phyloP scores from a whole-genome alignment of 1,139 yeast genomes.

The Sugiyamaella paludigena region DNA sequence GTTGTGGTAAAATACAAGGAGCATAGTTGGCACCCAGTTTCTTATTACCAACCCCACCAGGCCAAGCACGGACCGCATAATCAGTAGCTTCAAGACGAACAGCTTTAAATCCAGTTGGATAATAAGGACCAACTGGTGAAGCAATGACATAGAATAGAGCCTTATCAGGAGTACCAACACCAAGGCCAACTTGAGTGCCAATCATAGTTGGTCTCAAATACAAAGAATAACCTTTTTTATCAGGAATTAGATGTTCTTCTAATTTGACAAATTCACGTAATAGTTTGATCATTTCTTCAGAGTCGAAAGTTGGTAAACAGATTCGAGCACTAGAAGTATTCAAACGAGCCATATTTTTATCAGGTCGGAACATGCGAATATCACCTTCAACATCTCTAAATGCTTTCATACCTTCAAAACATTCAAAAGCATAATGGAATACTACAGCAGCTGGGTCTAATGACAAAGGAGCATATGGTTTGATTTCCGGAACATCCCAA shows the following conservation, averaged over 20 bases:
- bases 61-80: constrained; percentile 97
- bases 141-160: constrained; percentile 84
- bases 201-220: constrained; percentile 93
- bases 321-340: constrained; percentile 83
- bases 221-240: constrained; percentile 81
- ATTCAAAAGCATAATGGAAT: constrained; percentile 91
- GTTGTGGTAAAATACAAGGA: constrained; percentile 87
- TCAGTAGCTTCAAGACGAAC: constrained; percentile 92
- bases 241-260: constrained; percentile 78
- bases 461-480: constrained; percentile 72
- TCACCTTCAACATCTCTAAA: constrained; percentile 61
- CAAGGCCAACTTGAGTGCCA: constrained; percentile 84
- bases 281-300: constrained; percentile 68
- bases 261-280: constrained; percentile 69
- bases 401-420: constrained; percentile 96
- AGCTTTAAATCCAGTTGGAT: constrained; percentile 89
- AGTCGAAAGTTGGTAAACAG: constrained; percentile 80
- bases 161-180: constrained; percentile 75
- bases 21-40: constrained; percentile 98
- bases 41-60: constrained; percentile 95
- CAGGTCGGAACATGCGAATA: constrained; percentile 83
- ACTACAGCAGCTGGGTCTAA: constrained; percentile 88
- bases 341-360: constrained; percentile 89
- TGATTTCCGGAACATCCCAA: constrained; percentile 83
- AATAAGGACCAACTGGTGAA: constrained; percentile 92